These are phyloP conservation scores for Periconia sp. DNA, from an alignment of 2,329 filamentous ascomycete species.

Conservation along the genomic window DNA sequence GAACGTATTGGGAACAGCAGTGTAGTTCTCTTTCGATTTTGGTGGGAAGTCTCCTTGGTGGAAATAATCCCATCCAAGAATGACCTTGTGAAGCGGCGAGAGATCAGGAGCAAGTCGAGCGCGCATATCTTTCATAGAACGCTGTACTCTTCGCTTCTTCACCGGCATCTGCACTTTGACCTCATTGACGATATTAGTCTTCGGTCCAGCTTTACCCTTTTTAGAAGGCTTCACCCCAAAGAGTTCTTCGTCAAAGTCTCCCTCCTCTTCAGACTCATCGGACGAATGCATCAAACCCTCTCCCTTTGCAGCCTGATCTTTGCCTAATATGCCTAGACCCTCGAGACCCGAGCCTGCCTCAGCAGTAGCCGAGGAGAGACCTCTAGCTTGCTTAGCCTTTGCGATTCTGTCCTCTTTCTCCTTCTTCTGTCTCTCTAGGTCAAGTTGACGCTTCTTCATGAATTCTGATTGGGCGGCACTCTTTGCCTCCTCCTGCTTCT, in stretches of 20 bases:
- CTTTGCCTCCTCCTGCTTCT: slow-evolving; percentile 33
- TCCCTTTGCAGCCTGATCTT: slow-evolving; percentile 75
- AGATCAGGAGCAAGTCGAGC: slow-evolving; percentile 90
- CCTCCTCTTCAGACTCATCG: slow-evolving; percentile 65
- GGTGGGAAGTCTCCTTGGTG: slow-evolving; percentile 87
- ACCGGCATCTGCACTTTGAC: slow-evolving; percentile 67
- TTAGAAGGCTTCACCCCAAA: slow-evolving; percentile 63
- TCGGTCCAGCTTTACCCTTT: slow-evolving; percentile 48
- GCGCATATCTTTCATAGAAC: slow-evolving; percentile 91
- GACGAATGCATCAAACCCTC: slow-evolving; percentile 90
- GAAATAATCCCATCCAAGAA: slow-evolving; percentile 95
- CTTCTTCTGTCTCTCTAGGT: slow-evolving; percentile 75
- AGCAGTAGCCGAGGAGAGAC: slow-evolving; percentile 60
- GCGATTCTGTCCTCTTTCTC: slow-evolving; percentile 76
- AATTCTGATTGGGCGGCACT: slow-evolving; percentile 57
- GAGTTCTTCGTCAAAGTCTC: slow-evolving; percentile 69
- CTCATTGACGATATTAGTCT: slow-evolving; percentile 45
- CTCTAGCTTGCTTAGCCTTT: slow-evolving; percentile 65
- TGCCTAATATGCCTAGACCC: slow-evolving; percentile 74
- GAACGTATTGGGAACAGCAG: slow-evolving; percentile 79
- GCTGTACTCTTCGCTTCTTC: slow-evolving; percentile 79
- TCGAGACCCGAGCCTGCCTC: slow-evolving; percentile 81
- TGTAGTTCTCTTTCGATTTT: slow-evolving; percentile 71
- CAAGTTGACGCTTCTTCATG: slow-evolving; percentile 74
- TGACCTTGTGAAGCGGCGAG: slow-evolving; percentile 80